Evolutionary conservation across 2,329 filamentous ascomycete species (phyloP), one percentile per base, ranked within the genome.

Genomic region (Phialophora verrucosa): DNA sequence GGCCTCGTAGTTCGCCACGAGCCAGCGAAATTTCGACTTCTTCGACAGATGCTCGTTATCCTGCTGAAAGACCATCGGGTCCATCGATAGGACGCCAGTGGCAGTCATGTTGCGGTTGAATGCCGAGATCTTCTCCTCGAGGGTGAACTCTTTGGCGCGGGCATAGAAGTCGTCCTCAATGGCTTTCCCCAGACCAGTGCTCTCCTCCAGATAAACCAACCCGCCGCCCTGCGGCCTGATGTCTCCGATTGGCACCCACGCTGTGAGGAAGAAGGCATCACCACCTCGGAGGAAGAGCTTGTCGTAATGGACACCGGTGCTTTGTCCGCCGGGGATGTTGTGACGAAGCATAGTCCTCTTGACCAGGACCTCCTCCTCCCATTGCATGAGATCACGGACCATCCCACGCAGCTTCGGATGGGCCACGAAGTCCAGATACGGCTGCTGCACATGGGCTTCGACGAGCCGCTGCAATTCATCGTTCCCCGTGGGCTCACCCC

Each of bases 241-340:
- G 60, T 81, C 76, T 47, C 80, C 80, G 23, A 82, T 80, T 8
- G 75, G 75, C 1, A 77, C 75, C 76, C 75, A 77, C 3, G 74
- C 75, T 10, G 74, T 77, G 3, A 77, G 64, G 56, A 75, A 75
- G 31, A 73, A 73, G 5, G 75, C 75, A 25, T 78, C 74, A 4
- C 79, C 78, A 17, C 71, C 76, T 17, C 79, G 74, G 4, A 82
- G 74, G 66, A 81, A 82, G 47, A 79, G 71, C 51, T 78, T 74
- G 64, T 81, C 79, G 68, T 81, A 81, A 67, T 82, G 79, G 2
- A 81, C 75, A 2, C 78, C 78, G 0, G 78, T 80, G 49, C 75
- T 75, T 14, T 75, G 60, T 6, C 77, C 77, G 23, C 74, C 68
- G 0, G 78, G 78, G 11, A 78, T 76, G 59, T 79, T 80, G 66